Evolutionary conservation across 225 moss, liverwort and hornwort species (phyloP).

Genomic region (Physcomitrellopsis africana): DNA sequence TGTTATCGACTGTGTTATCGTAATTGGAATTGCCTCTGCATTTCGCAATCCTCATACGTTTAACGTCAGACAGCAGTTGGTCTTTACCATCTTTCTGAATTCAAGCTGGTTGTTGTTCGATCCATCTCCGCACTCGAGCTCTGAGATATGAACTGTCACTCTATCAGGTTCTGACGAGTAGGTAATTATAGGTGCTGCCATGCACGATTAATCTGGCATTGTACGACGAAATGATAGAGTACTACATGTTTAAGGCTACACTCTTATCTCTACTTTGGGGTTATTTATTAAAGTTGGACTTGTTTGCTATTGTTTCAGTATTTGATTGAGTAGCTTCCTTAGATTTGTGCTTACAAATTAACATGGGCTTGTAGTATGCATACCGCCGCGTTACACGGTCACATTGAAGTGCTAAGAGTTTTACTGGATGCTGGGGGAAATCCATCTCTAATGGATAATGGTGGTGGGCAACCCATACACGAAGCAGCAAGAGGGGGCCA

Average conservation of each 20-base stretch:
- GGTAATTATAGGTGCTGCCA: too few species aligned
- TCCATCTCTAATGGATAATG: constrained; percentile 45
- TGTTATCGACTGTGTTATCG: not conserved
- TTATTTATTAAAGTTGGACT: not conserved
- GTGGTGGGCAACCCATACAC: constrained; percentile 54
- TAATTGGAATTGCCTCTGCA: not conserved
- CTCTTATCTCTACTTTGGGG: not conserved
- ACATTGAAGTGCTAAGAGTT: constrained; percentile 44
- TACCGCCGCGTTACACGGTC: constrained; percentile 59
- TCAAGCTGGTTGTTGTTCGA: too few species aligned
- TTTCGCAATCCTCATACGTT: too few species aligned
- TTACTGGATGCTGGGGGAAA: constrained; percentile 46
- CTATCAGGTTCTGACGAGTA: not conserved
- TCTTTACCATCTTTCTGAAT: too few species aligned
- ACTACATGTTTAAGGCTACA: not conserved
- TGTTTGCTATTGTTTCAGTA: not conserved
- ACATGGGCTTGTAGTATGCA: constrained; percentile 49
- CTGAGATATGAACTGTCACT: too few species aligned
- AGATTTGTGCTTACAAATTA: not conserved
- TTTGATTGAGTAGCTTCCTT: not conserved
- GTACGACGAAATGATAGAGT: not conserved
- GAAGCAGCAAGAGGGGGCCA: constrained; percentile 61
- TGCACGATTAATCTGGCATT: not conserved
- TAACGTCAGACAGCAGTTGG: too few species aligned
- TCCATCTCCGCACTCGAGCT: too few species aligned